Conservation (phyloP, 306 rosid genomes). For the Dalbergia cochinchinensis region DNA sequence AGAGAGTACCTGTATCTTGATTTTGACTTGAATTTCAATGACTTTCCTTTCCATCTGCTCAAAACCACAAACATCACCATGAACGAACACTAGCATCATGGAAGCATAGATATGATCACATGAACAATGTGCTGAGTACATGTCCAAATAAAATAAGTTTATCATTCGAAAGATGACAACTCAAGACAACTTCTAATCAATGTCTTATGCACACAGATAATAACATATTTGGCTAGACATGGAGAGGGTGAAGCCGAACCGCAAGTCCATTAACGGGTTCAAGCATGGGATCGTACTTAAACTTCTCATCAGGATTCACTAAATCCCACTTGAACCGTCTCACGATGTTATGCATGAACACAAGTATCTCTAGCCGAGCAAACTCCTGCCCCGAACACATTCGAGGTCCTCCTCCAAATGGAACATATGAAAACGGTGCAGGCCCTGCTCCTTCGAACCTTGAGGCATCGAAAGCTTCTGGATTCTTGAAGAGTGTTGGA, state of each 20-base stretch:
- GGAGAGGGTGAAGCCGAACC: slow-evolving; percentile 51
- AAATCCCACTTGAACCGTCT: slow-evolving; percentile 62
- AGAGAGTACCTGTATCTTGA: too few species aligned
- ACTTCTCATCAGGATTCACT: slow-evolving; percentile 50
- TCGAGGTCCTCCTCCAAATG: slow-evolving; percentile 71
- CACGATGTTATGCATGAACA: slow-evolving; percentile 59
- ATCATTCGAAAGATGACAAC: slow-evolving; percentile 9
- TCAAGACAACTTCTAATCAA: not conserved
- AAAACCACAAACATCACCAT: too few species aligned
- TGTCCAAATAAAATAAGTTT: not conserved
- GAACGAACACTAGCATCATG: too few species aligned
- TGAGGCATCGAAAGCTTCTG: slow-evolving; percentile 59
- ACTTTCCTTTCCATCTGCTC: too few species aligned
- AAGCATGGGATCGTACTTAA: slow-evolving; percentile 60
- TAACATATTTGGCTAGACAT: slow-evolving; percentile 35
- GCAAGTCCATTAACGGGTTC: slow-evolving; percentile 55
- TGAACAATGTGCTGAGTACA: not conserved
- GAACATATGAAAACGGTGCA: slow-evolving; percentile 54
- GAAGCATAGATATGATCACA: too few species aligned
- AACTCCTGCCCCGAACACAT: slow-evolving; percentile 69
- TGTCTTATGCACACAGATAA: not conserved
- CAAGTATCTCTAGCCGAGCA: slow-evolving; percentile 60
- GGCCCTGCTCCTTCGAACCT: slow-evolving; percentile 63
- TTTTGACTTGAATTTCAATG: too few species aligned
- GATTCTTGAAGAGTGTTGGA: slow-evolving; percentile 48